Evolutionary conservation across 1,284 basidiomycete species (phyloP).

Genomic region (Apiotrichum gamsii): DNA sequence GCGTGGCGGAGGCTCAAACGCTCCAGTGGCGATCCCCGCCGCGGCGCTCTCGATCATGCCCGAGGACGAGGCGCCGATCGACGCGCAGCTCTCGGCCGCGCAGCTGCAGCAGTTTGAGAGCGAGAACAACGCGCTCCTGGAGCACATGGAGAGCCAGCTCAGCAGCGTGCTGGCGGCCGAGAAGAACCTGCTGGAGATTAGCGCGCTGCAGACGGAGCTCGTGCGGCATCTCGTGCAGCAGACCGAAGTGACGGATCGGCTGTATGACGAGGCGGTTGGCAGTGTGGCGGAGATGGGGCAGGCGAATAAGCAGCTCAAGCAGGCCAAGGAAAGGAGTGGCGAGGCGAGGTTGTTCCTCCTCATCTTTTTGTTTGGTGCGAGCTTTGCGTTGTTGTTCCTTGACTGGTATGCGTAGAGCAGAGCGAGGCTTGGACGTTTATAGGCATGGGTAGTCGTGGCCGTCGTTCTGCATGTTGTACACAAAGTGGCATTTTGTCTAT

Average conservation of each 20-base stretch:
- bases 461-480: too few relatives aligned
- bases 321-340: slow-evolving; percentile 51
- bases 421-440: too few relatives aligned
- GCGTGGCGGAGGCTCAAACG: not conserved
- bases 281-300: slow-evolving; percentile 51
- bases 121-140: slow-evolving; percentile 51
- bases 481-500: too few relatives aligned
- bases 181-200: slow-evolving; percentile 52
- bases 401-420: slow-evolving; percentile 51
- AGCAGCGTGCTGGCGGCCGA: slow-evolving; percentile 51
- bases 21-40: not conserved
- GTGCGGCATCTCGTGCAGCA: slow-evolving; percentile 53
- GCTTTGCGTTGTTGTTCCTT: slow-evolving; percentile 52
- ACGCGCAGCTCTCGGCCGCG: slow-evolving; percentile 37
- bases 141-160: slow-evolving; percentile 51
- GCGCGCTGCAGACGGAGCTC: slow-evolving; percentile 54
- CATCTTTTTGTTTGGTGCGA: slow-evolving; percentile 52
- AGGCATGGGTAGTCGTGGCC: too few relatives aligned
- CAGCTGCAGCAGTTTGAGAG: slow-evolving; percentile 54
- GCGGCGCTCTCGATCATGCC: slow-evolving; percentile 18
- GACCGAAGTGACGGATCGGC: slow-evolving; percentile 51
- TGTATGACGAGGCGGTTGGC: slow-evolving; percentile 53
- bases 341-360: slow-evolving; percentile 52
- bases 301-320: slow-evolving; percentile 53
- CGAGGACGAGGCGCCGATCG: slow-evolving; percentile 33